phyloP scores from a whole-genome alignment of 305 asterid species.

The Solanum hybrid region DNA sequence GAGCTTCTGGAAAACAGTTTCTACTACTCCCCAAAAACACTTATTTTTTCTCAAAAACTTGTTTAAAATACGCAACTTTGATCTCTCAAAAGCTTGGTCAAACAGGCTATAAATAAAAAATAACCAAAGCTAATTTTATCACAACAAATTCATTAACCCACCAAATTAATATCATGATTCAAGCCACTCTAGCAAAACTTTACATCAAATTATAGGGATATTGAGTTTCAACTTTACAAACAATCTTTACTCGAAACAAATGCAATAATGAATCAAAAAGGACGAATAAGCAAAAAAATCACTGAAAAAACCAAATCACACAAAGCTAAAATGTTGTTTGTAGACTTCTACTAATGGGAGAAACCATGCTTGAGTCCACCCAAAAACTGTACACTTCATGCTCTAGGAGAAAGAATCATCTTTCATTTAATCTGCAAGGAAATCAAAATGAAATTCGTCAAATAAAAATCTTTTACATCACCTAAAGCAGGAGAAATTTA shows the following conservation, averaged over 20 bases:
- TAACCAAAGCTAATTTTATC: not conserved
- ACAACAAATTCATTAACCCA: not conserved
- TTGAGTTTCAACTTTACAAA: not conserved
- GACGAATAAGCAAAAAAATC: not conserved
- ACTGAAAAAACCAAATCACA: not conserved
- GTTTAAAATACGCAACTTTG: not conserved
- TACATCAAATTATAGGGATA: not conserved
- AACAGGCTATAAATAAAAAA: not conserved
- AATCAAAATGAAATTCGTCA: not conserved
- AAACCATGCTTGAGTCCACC: not conserved
- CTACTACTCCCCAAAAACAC: not conserved
- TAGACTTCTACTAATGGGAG: not conserved
- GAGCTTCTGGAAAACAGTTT: not conserved
- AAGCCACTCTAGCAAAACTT: not conserved
- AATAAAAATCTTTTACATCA: not conserved
- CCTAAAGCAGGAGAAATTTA: not conserved
- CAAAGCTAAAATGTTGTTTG: not conserved
- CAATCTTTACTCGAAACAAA: not conserved
- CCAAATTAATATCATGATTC: not conserved
- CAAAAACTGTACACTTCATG: conserved; percentile 5
- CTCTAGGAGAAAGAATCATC: not conserved
- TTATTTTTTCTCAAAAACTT: not conserved
- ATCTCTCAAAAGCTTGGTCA: not conserved
- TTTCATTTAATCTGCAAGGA: not conserved
- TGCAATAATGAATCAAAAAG: not conserved